Conservation (phyloP, 2,329 filamentous ascomycete species). For the Fusarium lyarnte region DNA sequence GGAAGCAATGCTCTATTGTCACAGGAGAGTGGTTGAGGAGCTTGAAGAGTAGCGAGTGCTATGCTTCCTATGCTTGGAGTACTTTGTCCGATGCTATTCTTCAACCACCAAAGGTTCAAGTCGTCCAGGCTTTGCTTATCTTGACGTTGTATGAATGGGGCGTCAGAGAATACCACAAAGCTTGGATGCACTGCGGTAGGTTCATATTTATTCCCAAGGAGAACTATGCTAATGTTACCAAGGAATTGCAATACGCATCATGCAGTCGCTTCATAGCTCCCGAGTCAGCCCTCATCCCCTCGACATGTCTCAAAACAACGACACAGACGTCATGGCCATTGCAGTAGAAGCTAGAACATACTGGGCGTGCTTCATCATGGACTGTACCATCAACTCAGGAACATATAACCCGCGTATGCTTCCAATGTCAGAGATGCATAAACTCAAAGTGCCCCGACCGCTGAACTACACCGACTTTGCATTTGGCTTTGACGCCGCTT, state of each 20-base stretch:
- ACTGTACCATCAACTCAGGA: conserved; percentile 55
- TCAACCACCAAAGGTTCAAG: conserved; percentile 36
- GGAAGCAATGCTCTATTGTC: conserved; percentile 27
- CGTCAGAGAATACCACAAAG: conserved; percentile 52
- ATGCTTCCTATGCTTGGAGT: conserved; percentile 28
- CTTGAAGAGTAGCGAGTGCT: conserved; percentile 7
- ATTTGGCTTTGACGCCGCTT: conserved; percentile 45
- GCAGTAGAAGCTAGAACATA: conserved; percentile 53
- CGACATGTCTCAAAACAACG: conserved; percentile 19
- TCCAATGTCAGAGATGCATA: conserved; percentile 48
- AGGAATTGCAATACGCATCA: conserved; percentile 38
- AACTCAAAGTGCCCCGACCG: conserved; percentile 46
- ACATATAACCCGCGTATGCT: conserved; percentile 52
- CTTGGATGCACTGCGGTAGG: conserved; percentile 52
- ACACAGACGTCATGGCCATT: conserved; percentile 20
- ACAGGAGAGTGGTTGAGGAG: conserved; percentile 17
- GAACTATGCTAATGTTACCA: too few species aligned
- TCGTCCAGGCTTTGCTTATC: conserved; percentile 53
- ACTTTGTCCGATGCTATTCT: conserved; percentile 26
- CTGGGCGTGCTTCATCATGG: conserved; percentile 58
- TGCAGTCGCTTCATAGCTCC: conserved; percentile 40
- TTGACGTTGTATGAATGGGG: conserved; percentile 56
- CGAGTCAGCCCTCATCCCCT: conserved; percentile 28
- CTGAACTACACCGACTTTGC: conserved; percentile 51
- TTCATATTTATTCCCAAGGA: too few species aligned